phyloP scores from a whole-genome alignment of 495 filamentous ascomycete species.

The Recurvomyces mirabilis region DNA sequence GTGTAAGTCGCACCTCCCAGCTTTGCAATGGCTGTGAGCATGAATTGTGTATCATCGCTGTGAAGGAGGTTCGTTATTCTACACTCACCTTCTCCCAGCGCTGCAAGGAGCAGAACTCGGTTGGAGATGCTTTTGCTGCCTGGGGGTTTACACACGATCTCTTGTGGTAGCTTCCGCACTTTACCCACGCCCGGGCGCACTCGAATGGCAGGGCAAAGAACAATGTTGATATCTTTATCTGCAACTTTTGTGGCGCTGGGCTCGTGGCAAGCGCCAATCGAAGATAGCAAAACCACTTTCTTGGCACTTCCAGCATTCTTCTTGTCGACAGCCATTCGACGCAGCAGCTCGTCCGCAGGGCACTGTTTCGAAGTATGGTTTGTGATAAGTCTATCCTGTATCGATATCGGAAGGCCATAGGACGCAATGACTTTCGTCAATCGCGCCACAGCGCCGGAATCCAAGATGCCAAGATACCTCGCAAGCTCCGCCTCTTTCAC shows the following conservation, averaged over 20 bases:
- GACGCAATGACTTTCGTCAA: slow-evolving; percentile 85
- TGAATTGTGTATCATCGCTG: slow-evolving; percentile 94
- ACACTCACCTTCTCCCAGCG: slow-evolving; percentile 76
- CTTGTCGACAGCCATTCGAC: slow-evolving; percentile 96
- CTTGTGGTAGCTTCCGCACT: slow-evolving; percentile 44
- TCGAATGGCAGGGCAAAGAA: slow-evolving; percentile 69
- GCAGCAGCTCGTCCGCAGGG: slow-evolving; percentile 75
- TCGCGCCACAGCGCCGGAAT: slow-evolving; percentile 76
- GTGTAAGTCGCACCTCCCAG: slow-evolving; percentile 83
- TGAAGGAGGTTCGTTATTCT: slow-evolving; percentile 85
- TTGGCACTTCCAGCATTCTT: slow-evolving; percentile 95
- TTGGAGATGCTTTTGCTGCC: slow-evolving; percentile 99
- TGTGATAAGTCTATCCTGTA: slow-evolving; percentile 73
- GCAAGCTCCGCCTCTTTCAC: slow-evolving; percentile 93
- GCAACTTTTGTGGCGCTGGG: slow-evolving; percentile 76
- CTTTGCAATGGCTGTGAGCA: slow-evolving; percentile 76
- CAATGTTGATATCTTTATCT: slow-evolving; percentile 72
- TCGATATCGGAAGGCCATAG: slow-evolving; percentile 79
- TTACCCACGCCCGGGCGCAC: slow-evolving; percentile 62
- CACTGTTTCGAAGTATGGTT: slow-evolving; percentile 81
- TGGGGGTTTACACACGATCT: slow-evolving; percentile 72
- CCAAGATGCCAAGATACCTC: slow-evolving; percentile 76
- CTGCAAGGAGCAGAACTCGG: slow-evolving; percentile 82
- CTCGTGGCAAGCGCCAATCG: slow-evolving; percentile 80
- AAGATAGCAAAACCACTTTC: slow-evolving; percentile 89